phyloP scores from a whole-genome alignment of 768 basidiomycete genomes.

The Termitomyces sp. region DNA sequence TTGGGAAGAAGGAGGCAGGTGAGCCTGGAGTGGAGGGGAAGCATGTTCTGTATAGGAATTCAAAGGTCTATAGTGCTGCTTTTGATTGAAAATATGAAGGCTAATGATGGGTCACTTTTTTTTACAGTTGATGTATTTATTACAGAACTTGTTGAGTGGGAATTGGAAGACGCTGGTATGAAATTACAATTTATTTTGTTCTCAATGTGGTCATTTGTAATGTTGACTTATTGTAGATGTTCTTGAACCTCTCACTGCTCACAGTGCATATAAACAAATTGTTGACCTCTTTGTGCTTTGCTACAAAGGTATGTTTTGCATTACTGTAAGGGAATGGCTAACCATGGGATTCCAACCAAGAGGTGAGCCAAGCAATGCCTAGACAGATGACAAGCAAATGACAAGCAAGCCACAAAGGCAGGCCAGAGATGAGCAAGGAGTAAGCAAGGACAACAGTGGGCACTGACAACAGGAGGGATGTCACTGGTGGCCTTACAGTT shows the following conservation, averaged over 20 bases:
- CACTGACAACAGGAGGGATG: no score
- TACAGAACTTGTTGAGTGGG: conserved; percentile 92
- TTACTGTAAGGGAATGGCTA: no score
- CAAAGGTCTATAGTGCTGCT: conserved; percentile 52
- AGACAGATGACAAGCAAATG: no score
- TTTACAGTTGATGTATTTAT: conserved; percentile 77
- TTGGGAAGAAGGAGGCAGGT: conserved; percentile 68
- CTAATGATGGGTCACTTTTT: conserved; percentile 8
- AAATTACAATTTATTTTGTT: conserved; percentile 11
- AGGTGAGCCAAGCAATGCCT: no score
- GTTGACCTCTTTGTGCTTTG: conserved; percentile 85
- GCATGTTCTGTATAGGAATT: conserved; percentile 93
- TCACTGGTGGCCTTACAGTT: no score
- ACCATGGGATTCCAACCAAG: no score
- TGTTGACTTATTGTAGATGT: conserved; percentile 53
- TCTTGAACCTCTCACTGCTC: conserved; percentile 88
- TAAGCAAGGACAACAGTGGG: no score
- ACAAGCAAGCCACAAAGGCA: no score
- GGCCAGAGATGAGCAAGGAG: no score
- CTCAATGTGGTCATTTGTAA: not conserved
- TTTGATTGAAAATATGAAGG: not conserved
- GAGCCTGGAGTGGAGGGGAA: conserved; percentile 49
- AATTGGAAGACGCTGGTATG: conserved; percentile 83
- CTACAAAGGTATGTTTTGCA: conserved; percentile 90
- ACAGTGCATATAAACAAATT: conserved; percentile 84